Percentiles rank a stretch among this genome's conserved stretches.
These are phyloP conservation scores for Thielaviopsis musarum DNA, from an alignment of 2,329 filamentous ascomycete genomes.

Conservation along the genomic window DNA sequence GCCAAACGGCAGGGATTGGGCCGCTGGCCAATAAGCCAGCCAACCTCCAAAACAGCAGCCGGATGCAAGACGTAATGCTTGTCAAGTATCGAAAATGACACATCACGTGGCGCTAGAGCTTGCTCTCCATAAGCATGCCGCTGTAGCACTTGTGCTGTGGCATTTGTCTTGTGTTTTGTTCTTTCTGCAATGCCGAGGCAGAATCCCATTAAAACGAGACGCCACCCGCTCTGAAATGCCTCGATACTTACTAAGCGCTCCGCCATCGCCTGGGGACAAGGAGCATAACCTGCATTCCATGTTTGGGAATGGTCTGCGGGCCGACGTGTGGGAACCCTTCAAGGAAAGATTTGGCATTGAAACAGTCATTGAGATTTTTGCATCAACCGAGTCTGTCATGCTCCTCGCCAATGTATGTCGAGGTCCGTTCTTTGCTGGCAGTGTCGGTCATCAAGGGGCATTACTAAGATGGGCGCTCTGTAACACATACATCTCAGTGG, in stretches of 20 bases:
- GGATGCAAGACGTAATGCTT: too few species aligned
- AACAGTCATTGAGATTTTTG: constrained; percentile 58
- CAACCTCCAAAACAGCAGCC: too few species aligned
- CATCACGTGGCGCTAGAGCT: too few species aligned
- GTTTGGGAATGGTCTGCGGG: constrained; percentile 50
- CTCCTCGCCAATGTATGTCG: constrained; percentile 40
- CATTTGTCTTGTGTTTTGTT: too few species aligned
- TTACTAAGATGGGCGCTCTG: constrained; percentile 35
- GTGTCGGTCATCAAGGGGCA: constrained; percentile 55
- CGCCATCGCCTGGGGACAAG: constrained; percentile 42
- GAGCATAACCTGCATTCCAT: constrained; percentile 41
- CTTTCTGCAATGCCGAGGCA: too few species aligned
- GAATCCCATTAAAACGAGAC: too few species aligned
- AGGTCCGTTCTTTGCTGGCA: constrained; percentile 44
- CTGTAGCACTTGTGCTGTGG: too few species aligned
- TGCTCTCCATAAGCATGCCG: too few species aligned
- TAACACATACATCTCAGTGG: constrained; percentile 46
- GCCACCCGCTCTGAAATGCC: constrained; percentile 37
- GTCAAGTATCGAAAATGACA: too few species aligned
- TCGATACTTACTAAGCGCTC: constrained; percentile 53
- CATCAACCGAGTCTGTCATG: constrained; percentile 58
- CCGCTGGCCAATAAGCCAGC: too few species aligned
- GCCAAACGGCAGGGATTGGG: too few species aligned
- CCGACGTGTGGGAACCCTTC: constrained; percentile 52
- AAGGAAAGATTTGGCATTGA: constrained; percentile 44